These are phyloP conservation scores for Globisporangium cederbergense DNA, from an alignment of 352 stramenopile genomes.

Conservation along the genomic window DNA sequence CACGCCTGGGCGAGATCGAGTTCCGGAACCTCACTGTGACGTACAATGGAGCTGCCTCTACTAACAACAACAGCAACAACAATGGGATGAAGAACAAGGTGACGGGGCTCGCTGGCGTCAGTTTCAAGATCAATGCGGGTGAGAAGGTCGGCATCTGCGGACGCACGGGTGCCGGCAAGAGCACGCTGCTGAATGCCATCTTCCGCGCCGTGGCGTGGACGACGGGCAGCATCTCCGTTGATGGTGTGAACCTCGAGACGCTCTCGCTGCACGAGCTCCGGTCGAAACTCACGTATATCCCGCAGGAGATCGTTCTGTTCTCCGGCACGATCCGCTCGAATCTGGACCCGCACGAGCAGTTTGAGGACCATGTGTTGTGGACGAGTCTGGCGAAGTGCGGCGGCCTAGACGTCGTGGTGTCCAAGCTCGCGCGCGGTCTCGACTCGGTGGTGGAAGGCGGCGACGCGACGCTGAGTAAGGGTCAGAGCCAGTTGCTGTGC, in stretches of 20 bases:
- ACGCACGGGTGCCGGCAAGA: conserved; percentile 90
- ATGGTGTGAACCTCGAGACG: conserved; percentile 58
- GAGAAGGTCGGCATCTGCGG: conserved; percentile 84
- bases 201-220: conserved; percentile 66
- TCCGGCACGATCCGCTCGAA: conserved; percentile 80
- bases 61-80: neutral
- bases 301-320: conserved; percentile 83
- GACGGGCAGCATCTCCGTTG: conserved; percentile 61
- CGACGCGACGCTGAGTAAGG: conserved; percentile 63
- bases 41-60: conserved; percentile 16
- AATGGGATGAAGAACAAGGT: conserved; percentile 11
- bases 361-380: conserved; percentile 61
- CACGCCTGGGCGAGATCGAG: conserved; percentile 42
- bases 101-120: conserved; percentile 41
- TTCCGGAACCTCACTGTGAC: conserved; percentile 50
- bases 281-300: conserved; percentile 73
- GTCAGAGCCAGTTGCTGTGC: conserved; percentile 73
- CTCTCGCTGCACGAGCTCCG: conserved; percentile 68
- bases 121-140: conserved; percentile 39
- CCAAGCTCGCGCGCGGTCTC: conserved; percentile 41
- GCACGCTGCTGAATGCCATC: conserved; percentile 77
- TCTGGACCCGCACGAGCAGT: conserved; percentile 55
- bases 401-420: conserved; percentile 40
- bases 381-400: conserved; percentile 42
- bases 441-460: conserved; percentile 42